phyloP scores from a whole-genome alignment of 495 filamentous ascomycete genomes.

The Lentithecium fluviatile region DNA sequence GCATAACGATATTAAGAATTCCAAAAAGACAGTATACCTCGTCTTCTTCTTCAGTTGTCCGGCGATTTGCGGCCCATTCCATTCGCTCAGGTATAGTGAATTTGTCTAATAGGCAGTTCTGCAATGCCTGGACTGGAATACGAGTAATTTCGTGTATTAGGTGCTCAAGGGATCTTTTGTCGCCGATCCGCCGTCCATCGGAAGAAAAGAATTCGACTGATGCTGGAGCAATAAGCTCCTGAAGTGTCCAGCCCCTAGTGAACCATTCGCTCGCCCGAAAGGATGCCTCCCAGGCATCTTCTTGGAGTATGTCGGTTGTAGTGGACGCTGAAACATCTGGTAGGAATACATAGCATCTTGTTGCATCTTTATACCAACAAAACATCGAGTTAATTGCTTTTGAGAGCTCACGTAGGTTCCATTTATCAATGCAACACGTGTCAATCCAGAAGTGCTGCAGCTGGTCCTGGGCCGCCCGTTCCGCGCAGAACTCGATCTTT shows the following conservation, averaged over 20 bases:
- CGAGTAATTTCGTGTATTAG: slow-evolving; percentile 14
- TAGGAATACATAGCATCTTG: slow-evolving; percentile 19
- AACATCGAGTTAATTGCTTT: slow-evolving; percentile 12
- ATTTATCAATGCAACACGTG: slow-evolving; percentile 30
- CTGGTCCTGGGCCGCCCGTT: slow-evolving; percentile 18
- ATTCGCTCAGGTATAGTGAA: slow-evolving; percentile 11
- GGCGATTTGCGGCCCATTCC: slow-evolving; percentile 12
- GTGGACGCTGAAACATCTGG: slow-evolving; percentile 11
- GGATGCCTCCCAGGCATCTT: neutral
- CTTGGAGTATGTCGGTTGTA: neutral
- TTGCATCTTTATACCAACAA: slow-evolving; percentile 16
- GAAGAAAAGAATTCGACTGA: slow-evolving; percentile 7
- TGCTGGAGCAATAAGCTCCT: slow-evolving; percentile 16
- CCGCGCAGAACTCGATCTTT: slow-evolving; percentile 26
- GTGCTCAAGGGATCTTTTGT: slow-evolving; percentile 12
- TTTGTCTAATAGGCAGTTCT: slow-evolving; percentile 1
- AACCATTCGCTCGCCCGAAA: slow-evolving; percentile 14
- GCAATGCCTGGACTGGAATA: slow-evolving; percentile 10
- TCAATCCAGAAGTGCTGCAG: slow-evolving; percentile 26
- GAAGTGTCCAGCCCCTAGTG: neutral
- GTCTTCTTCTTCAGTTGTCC: slow-evolving; percentile 11
- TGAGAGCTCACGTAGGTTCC: neutral
- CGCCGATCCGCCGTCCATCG: slow-evolving; percentile 12
- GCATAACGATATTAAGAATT: slow-evolving; percentile 10
- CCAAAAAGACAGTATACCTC: neutral